Base-by-base conservation (phyloP, 108 stramenopile species). In the Parietichytrium sp. region DNA sequence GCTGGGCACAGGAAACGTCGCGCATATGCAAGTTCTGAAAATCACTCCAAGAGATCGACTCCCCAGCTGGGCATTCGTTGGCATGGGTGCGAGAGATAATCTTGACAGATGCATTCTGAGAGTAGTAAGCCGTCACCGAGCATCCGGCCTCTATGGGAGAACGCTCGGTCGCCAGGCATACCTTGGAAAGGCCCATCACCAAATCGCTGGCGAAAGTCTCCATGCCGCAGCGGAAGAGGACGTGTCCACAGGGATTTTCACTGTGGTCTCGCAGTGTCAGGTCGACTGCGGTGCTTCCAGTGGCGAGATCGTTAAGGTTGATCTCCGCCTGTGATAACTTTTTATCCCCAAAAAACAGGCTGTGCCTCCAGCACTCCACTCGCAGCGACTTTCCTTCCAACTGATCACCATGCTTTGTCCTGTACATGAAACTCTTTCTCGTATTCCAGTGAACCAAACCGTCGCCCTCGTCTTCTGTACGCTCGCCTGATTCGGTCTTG, bases 391-490 rank as follows among this genome's bases (percentile, higher is more conserved):
- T 72, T 33, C 42, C 38, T n/a, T 72, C 15, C 29, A 72, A 25
- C 20, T 72, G 36, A 25, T 72, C 61, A 6, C 61, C 61, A 38
- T 72, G 61, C 61, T 72, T 72, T 6, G 61, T 72, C 16, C 15
- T 42, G 42, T 72, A 72, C 33, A 45, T 42, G 2, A 72, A 72
- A 13, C 38, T 42, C 61, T 72, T 72, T 0, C 38, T 45, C 23
- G 1, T 27, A 6, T 42, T 42, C 61, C 61, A 72, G 0, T 16
- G 20, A 7, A 72, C 42, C n/a, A 42, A 16, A 42, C 45, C 61
- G 13, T 7, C 61, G 16, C n/a, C 49, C 16, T 50, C 18, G 16
- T 7, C 45, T 27, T 72, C 42, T 12, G 38, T 16, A 16, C 10
- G 3, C 2, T 33, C 38, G 23, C 45, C 45, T n/a, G 61, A 72